Conservation (phyloP, 2,329 filamentous ascomycete genomes). For the Cladophialophora exuberans region DNA sequence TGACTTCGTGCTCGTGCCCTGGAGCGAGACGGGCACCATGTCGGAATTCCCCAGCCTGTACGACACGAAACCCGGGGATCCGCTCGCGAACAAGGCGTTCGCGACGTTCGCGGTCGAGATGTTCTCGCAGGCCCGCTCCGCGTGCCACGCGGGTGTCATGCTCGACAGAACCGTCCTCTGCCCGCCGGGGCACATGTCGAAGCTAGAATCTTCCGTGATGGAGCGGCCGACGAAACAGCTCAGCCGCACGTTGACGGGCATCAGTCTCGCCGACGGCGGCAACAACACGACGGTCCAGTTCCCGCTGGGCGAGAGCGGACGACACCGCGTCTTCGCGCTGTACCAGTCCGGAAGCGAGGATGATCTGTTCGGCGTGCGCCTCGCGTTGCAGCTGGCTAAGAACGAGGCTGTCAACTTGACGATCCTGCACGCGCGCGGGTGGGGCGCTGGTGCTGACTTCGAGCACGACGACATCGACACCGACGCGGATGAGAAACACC, state of each 20-base stretch:
- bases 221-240: conserved; percentile 45
- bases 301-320: conserved; percentile 45
- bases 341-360: conserved; percentile 79
- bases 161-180: conserved; percentile 58
- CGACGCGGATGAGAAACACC: conserved; percentile 1
- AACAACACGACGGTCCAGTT: conserved; percentile 27
- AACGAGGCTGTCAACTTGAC: conserved; percentile 66
- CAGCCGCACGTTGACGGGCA: conserved; percentile 55
- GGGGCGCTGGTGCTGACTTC: conserved; percentile 10
- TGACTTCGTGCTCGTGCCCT: conserved; percentile 81
- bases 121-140: conserved; percentile 59
- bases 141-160: conserved; percentile 74
- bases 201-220: conserved; percentile 23
- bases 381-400: conserved; percentile 82
- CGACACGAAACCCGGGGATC: conserved; percentile 43
- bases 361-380: conserved; percentile 75
- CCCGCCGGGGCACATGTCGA: neutral
- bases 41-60: conserved; percentile 61
- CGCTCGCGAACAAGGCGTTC: conserved; percentile 57
- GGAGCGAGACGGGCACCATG: conserved; percentile 81
- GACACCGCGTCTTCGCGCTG: conserved; percentile 75
- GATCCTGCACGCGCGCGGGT: conserved; percentile 16
- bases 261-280: conserved; percentile 53
- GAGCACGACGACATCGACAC: neutral
- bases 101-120: conserved; percentile 51